These are phyloP conservation scores for Cornus controversa DNA, from an alignment of 148 eudicot genomes.

Conservation along the genomic window DNA sequence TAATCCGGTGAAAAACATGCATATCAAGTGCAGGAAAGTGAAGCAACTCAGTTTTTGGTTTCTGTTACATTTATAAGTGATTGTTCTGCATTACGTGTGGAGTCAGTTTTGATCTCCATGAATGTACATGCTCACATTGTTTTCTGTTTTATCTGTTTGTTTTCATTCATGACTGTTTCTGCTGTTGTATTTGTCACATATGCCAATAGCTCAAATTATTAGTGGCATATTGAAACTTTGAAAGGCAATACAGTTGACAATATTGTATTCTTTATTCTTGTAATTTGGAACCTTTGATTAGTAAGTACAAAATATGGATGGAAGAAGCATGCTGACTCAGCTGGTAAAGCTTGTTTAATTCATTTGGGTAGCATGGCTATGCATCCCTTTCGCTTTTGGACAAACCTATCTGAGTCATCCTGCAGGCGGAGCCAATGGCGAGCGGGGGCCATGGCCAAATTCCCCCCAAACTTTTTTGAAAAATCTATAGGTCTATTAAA, in stretches of 20 bases:
- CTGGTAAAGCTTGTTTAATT: neutral
- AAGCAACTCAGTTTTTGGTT: neutral
- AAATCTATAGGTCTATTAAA: no score
- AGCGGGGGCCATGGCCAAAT: no score
- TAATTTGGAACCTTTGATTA: neutral
- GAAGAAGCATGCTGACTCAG: neutral
- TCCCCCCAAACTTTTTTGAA: no score
- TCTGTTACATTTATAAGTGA: neutral
- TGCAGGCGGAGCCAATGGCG: no score
- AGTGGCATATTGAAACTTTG: no score
- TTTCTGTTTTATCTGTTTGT: neutral
- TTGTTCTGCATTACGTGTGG: neutral
- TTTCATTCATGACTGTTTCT: neutral
- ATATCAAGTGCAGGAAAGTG: neutral
- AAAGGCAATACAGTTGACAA: neutral
- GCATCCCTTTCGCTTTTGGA: no score
- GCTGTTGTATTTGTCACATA: neutral
- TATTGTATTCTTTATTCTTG: neutral
- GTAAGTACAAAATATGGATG: neutral
- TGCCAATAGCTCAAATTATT: neutral
- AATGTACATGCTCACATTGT: neutral
- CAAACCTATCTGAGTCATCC: no score
- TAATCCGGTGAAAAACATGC: neutral
- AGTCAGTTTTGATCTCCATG: neutral
- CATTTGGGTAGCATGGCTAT: neutral